phyloP scores from a whole-genome alignment of 176 grass and related monocot species.

The Olyra latifolia region DNA sequence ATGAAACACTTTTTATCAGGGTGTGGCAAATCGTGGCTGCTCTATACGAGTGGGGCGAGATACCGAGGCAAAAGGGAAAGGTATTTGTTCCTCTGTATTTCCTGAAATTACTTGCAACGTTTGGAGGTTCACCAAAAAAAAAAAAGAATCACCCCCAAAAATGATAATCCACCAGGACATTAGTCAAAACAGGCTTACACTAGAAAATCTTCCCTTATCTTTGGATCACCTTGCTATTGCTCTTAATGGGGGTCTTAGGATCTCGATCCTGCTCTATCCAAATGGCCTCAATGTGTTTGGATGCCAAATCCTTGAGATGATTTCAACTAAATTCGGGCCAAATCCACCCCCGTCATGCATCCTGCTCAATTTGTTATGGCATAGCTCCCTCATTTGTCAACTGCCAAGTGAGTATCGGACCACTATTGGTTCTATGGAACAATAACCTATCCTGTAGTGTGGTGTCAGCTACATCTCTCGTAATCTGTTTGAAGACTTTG shows the following conservation, averaged over 20 bases:
- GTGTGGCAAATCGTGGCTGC: constrained; percentile 97
- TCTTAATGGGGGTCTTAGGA: background rate
- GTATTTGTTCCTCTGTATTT: constrained; percentile 35
- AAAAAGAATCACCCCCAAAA: background rate
- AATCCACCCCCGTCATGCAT: background rate
- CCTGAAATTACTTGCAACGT: constrained; percentile 7
- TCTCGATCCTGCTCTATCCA: background rate
- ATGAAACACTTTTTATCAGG: constrained; percentile 49
- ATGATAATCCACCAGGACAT: constrained; percentile 10
- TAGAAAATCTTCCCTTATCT: background rate
- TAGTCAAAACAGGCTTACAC: background rate
- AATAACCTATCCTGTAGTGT: too few species aligned
- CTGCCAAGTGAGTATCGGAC: background rate
- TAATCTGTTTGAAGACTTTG: background rate
- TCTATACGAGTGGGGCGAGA: constrained; percentile 95
- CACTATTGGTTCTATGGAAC: background rate
- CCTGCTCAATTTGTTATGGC: background rate
- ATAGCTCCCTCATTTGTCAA: background rate
- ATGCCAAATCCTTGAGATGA: background rate
- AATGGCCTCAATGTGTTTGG: background rate
- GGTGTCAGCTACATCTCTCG: background rate
- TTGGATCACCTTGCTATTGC: background rate
- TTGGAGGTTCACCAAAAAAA: constrained; percentile 2
- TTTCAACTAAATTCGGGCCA: background rate
- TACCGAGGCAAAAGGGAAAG: constrained; percentile 91